Percentiles rank a stretch among this genome's conserved stretches.
Evolutionary conservation across 305 asterid species (phyloP).

Genomic region (Rubia peregrina): DNA sequence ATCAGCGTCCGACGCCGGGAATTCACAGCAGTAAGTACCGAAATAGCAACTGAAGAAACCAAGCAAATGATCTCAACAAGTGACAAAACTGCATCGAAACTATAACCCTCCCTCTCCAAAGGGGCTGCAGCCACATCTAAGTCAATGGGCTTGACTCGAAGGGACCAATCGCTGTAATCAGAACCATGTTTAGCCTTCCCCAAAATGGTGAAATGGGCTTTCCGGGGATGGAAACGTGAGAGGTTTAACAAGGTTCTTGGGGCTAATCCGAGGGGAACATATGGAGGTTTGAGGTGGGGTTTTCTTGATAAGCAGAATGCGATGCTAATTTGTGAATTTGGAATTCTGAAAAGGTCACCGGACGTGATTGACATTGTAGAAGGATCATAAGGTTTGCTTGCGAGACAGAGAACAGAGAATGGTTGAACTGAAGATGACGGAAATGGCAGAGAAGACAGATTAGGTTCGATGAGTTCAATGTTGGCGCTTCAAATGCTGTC

Average conservation of each 20-base stretch:
- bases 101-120: conserved; percentile 12
- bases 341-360: conserved; percentile 13
- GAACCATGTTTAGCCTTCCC: conserved; percentile 10
- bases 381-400: neutral
- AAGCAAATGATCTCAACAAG: conserved; percentile 54
- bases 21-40: conserved; percentile 38
- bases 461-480: conserved; percentile 15
- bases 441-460: conserved; percentile 5
- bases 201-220: conserved; percentile 22
- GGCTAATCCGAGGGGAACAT: neutral
- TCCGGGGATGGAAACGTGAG: conserved; percentile 12
- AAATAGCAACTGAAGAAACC: conserved; percentile 45
- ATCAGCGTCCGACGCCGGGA: conserved; percentile 31
- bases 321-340: conserved; percentile 7
- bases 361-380: conserved; percentile 21
- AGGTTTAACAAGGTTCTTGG: conserved; percentile 16
- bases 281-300: conserved; percentile 14
- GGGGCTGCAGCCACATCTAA: conserved; percentile 20
- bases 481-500: conserved; percentile 6
- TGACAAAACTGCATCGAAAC: conserved; percentile 52
- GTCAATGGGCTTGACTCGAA: conserved; percentile 31
- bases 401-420: neutral
- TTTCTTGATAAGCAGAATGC: conserved; percentile 2
- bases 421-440: neutral
- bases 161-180: conserved; percentile 13